phyloP scores from a whole-genome alignment of 2,329 filamentous ascomycete species.

The Endothia cerciana region DNA sequence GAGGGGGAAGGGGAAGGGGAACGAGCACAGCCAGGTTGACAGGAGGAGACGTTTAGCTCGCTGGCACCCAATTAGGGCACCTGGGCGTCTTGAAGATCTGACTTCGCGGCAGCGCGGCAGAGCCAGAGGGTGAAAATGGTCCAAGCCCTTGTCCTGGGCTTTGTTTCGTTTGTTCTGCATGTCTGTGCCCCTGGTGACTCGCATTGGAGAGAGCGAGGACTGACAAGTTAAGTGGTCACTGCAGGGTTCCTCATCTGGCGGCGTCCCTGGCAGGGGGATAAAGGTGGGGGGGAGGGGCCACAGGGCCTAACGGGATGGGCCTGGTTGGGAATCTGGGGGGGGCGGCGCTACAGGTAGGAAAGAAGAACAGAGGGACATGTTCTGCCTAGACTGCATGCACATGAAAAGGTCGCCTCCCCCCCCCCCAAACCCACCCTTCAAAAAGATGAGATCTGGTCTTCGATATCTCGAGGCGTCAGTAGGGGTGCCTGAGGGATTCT shows the following conservation, averaged over 20 bases:
- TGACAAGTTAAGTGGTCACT: conserved; percentile 10
- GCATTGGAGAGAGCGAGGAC: conserved; percentile 17
- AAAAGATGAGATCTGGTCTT: no score
- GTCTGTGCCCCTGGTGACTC: conserved; percentile 19
- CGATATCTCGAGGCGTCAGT: background rate
- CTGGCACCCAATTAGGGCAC: background rate
- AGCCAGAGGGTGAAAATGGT: background rate
- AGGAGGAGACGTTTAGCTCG: background rate
- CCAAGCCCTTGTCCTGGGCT: conserved; percentile 1
- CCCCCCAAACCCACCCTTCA: no score
- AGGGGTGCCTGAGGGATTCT: background rate
- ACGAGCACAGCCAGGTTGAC: background rate
- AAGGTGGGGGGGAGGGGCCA: no score
- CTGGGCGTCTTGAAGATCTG: background rate
- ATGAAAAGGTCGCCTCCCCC: no score
- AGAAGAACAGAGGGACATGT: background rate
- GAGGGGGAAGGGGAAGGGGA: background rate
- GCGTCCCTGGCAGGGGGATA: no score
- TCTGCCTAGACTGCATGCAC: background rate
- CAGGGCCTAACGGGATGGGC: background rate
- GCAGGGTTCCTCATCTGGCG: conserved; percentile 20
- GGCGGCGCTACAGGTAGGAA: background rate
- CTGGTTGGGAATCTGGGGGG: background rate
- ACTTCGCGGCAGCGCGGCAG: background rate
- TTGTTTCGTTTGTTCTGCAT: conserved; percentile 25